Evolutionary conservation across 768 basidiomycete genomes (phyloP).

Genomic region (Trametes elegans): DNA sequence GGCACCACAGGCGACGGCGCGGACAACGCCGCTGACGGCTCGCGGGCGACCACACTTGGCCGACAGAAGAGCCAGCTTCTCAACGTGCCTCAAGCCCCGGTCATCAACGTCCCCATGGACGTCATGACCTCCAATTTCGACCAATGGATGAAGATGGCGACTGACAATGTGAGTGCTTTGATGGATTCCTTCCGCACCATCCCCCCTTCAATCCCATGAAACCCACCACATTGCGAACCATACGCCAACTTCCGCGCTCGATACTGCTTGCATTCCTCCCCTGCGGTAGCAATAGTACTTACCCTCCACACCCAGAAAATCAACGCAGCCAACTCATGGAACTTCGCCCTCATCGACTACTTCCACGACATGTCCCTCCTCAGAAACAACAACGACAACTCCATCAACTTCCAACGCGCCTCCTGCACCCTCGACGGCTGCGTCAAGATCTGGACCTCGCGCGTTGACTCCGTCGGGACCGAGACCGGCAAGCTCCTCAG

Average conservation of each 20-base stretch:
- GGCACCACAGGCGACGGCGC: constrained; percentile 40
- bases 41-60: constrained; percentile 33
- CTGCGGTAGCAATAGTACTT: not conserved
- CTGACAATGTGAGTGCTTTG: constrained; percentile 94
- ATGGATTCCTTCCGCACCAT: not conserved
- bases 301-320: constrained; percentile 77
- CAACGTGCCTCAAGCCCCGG: constrained; percentile 55
- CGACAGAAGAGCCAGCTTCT: constrained; percentile 63
- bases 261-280: not conserved
- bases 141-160: constrained; percentile 99
- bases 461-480: constrained; percentile 94
- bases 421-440: constrained; percentile 97
- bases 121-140: constrained; percentile 94
- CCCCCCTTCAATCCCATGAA: not conserved
- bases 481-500: constrained; percentile 94
- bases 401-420: constrained; percentile 99
- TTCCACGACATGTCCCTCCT: constrained; percentile 98
- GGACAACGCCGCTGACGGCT: constrained; percentile 31
- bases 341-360: constrained; percentile 96
- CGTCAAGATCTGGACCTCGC: constrained; percentile 98
- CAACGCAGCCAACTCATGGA: constrained; percentile 96
- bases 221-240: too few species aligned
- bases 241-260: not conserved
- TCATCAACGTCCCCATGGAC: constrained; percentile 65
- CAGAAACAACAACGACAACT: constrained; percentile 89